Base-by-base conservation (phyloP, 2,329 filamentous ascomycete genomes). In the Malbranchea cinnamomea region DNA sequence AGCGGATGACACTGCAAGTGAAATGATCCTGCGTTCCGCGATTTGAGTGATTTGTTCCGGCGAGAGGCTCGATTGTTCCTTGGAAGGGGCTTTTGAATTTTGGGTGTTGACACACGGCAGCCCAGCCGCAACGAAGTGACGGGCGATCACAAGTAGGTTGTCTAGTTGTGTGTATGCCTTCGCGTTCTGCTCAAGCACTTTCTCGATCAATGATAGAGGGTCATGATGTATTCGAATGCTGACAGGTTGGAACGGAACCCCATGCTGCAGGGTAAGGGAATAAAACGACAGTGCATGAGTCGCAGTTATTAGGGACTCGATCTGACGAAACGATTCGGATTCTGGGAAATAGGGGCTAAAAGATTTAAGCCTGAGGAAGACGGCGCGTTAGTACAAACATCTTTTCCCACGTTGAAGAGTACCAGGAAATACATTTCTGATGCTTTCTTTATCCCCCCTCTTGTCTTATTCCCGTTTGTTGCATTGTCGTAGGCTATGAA, bases 271-370 rank as follows among this genome's bases (percentile, higher is more conserved):
- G 0, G 63, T 74, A 5, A 77, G 53, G 2, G 69, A 71, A 45
- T 77, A 77, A 42, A 71, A 76, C 1, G 72, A 77, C 36, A 77
- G 51, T 11, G 70, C 59, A 43, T 77, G 72, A 1, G 72, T 76
- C 10, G 71, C 72, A 27, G 64, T 55, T 22, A 76, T 61, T 16
- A 77, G 55, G 16, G 69, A 62, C 12, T 59, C 53, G 15, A 62
- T 60, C 30, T 68, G 58, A 20, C 50, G 48, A 27, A 64, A 47
- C 8, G 45, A 38, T 10, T 37, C 33, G 6, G 60, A 60, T 4
- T 51, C 40, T 3, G 56, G 48, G 36, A 63, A 62, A 31, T 54
- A 48, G 12, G 53, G 42, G 23, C 48, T 43, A 37, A 65, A 65
- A 14, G 56, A 44, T 44, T 56, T 49, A 29, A 64, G 39, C 25